Evolutionary conservation across 495 filamentous ascomycete genomes (phyloP), one percentile per base, ranked within the genome.

Genomic region (Delitschia confertaspora): DNA sequence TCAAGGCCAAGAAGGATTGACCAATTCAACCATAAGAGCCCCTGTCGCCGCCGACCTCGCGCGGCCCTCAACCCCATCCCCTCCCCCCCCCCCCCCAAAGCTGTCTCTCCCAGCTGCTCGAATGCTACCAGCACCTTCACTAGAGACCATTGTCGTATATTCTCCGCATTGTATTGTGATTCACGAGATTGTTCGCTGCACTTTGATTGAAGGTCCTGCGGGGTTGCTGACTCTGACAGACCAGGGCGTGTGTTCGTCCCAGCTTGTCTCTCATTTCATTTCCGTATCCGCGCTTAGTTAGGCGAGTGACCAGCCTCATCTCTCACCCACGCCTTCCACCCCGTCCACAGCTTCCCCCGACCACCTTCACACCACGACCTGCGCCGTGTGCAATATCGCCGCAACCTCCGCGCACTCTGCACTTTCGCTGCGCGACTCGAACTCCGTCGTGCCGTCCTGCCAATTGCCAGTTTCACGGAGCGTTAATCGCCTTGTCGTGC

Each of bases 231-330:
- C n/a, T n/a, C n/a, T n/a, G n/a, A n/a, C n/a, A n/a, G n/a, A n/a
- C n/a, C n/a, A n/a, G n/a, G n/a, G n/a, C n/a, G n/a, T n/a, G n/a
- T n/a, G n/a, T n/a, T n/a, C n/a, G n/a, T n/a, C n/a, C n/a, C n/a
- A n/a, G n/a, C n/a, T n/a, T n/a, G n/a, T n/a, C n/a, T n/a, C n/a
- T n/a, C n/a, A n/a, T n/a, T n/a, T 50, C 47, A 50, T 50, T 50
- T 50, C 38, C 47, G 35, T 35, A 23, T 20, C 23, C 33, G 42
- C 42, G n/a, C 29, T 34, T 33, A 47, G 34, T 19, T 43, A 36
- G 37, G 45, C 45, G 45, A 49, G 40, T 3, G 36, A 32, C 47
- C 47, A 50, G 47, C 47, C 47, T 44, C 37, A 42, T 42, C 45
- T 20, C 24, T 32, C 44, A 24, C 23, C 18, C 39, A 26, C 34